phyloP scores from a whole-genome alignment of 805 yeast genomes.

The Wickerhamomyces xylosicus region DNA sequence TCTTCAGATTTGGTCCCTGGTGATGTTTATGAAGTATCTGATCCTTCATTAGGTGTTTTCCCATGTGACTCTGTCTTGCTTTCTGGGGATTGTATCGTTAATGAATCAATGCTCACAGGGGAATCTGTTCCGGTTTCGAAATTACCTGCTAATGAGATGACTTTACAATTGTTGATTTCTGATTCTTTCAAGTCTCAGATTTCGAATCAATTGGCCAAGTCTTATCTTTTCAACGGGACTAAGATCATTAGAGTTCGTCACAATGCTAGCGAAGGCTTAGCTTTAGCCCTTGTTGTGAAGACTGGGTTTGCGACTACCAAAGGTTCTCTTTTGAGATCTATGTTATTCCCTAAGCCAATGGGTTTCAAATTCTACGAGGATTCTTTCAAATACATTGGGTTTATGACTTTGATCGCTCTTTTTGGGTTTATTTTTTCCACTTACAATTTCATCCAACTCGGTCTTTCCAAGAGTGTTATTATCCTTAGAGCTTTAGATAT shows the following conservation, averaged over 20 bases:
- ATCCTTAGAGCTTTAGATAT: slow-evolving; percentile 85
- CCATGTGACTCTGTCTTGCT: slow-evolving; percentile 88
- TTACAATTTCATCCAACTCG: slow-evolving; percentile 67
- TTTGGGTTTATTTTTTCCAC: slow-evolving; percentile 82
- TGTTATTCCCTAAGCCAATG: slow-evolving; percentile 92
- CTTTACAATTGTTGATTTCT: slow-evolving; percentile 44
- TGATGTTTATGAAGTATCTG: slow-evolving; percentile 86
- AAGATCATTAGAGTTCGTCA: slow-evolving; percentile 75
- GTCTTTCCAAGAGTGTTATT: slow-evolving; percentile 59
- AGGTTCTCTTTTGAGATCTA: slow-evolving; percentile 87
- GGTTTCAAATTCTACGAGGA: slow-evolving; percentile 91
- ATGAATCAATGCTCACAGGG: slow-evolving; percentile 96
- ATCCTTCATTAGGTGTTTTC: slow-evolving; percentile 59
- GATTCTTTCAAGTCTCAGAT: slow-evolving; percentile 47
- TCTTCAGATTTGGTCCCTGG: slow-evolving; percentile 89
- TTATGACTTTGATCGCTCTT: slow-evolving; percentile 79
- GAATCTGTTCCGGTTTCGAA: slow-evolving; percentile 97
- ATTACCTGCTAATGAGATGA: slow-evolving; percentile 50
- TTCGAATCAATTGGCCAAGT: slow-evolving; percentile 56
- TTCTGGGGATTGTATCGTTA: slow-evolving; percentile 92
- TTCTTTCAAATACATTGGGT: slow-evolving; percentile 92
- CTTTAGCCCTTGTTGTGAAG: slow-evolving; percentile 76
- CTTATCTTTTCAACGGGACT: slow-evolving; percentile 82
- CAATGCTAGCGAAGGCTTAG: slow-evolving; percentile 37
- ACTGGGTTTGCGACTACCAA: slow-evolving; percentile 95